These are phyloP conservation scores for Jacaranda copaia DNA, from an alignment of 257 asterid species.

Conservation along the genomic window DNA sequence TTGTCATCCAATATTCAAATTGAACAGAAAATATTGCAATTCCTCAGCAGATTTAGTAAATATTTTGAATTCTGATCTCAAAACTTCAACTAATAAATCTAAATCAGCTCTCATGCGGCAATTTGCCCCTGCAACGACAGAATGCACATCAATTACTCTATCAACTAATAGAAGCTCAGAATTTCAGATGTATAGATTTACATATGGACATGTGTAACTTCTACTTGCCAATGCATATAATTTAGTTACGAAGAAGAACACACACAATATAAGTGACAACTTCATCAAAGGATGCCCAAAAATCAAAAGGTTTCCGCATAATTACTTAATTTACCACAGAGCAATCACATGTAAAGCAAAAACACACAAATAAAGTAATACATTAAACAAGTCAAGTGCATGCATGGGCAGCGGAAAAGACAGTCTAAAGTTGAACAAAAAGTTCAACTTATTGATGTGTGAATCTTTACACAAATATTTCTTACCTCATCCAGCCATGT, in stretches of 20 bases:
- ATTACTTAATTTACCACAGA: not conserved
- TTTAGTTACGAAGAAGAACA: slow-evolving; percentile 2
- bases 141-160: not conserved
- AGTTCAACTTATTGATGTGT: not conserved
- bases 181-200: not conserved
- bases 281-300: slow-evolving; percentile 10
- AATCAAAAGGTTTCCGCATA: not conserved
- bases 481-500: slow-evolving; percentile 7
- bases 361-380: not conserved
- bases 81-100: slow-evolving; percentile 35
- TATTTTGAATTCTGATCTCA: slow-evolving; percentile 16
- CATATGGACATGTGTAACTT: slow-evolving; percentile 10
- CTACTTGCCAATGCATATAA: not conserved
- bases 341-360: slow-evolving; percentile 1
- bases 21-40: slow-evolving; percentile 29
- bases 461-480: not conserved
- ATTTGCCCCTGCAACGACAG: slow-evolving; percentile 41
- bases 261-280: not conserved
- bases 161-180: slow-evolving; percentile 22
- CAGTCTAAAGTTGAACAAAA: not conserved
- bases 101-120: slow-evolving; percentile 32
- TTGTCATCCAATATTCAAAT: slow-evolving; percentile 29
- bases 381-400: not conserved
- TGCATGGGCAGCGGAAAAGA: too few species aligned
- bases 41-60: slow-evolving; percentile 26